Conservation (phyloP, 1,284 basidiomycete genomes). For the Fomitopsis pinicola region DNA sequence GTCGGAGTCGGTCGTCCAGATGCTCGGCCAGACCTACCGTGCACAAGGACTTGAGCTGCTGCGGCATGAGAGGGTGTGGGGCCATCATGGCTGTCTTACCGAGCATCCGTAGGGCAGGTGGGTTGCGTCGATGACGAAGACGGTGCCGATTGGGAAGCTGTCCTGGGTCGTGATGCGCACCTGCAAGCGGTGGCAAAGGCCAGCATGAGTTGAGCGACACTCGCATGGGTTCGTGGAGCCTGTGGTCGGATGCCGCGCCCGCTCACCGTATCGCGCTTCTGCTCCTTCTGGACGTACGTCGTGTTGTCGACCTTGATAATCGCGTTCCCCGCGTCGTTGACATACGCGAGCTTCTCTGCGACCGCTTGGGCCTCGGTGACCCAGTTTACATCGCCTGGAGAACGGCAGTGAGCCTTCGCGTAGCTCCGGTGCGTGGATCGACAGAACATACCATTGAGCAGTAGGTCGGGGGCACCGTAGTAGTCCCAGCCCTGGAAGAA, state of each 20-base stretch:
- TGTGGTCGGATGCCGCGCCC: not conserved
- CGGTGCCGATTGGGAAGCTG: conserved; percentile 46
- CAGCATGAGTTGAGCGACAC: too few relatives aligned
- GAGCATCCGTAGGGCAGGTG: conserved; percentile 58
- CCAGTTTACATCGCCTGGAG: conserved; percentile 47
- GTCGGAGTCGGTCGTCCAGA: conserved; percentile 46
- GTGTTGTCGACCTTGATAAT: conserved; percentile 61
- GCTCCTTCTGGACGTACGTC: conserved; percentile 43
- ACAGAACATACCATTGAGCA: conserved; percentile 30
- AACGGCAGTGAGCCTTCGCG: not conserved
- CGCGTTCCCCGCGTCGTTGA: conserved; percentile 47
- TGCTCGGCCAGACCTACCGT: conserved; percentile 41
- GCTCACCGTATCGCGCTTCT: conserved; percentile 54
- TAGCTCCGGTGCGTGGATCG: not conserved
- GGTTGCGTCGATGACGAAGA: conserved; percentile 56
- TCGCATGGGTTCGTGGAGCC: too few relatives aligned
- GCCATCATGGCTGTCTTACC: conserved; percentile 18
- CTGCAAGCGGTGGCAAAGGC: conserved; percentile 20
- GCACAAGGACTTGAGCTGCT: not conserved
- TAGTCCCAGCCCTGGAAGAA: conserved; percentile 55
- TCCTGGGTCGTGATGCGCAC: conserved; percentile 47
- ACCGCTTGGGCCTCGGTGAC: conserved; percentile 41
- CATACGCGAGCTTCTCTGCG: conserved; percentile 44
- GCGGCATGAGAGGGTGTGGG: not conserved
- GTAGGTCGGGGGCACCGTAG: conserved; percentile 47